Evolutionary conservation across 257 asterid species (phyloP), one percentile per base, ranked within the genome.

Genomic region (Gardenia jasminoides): DNA sequence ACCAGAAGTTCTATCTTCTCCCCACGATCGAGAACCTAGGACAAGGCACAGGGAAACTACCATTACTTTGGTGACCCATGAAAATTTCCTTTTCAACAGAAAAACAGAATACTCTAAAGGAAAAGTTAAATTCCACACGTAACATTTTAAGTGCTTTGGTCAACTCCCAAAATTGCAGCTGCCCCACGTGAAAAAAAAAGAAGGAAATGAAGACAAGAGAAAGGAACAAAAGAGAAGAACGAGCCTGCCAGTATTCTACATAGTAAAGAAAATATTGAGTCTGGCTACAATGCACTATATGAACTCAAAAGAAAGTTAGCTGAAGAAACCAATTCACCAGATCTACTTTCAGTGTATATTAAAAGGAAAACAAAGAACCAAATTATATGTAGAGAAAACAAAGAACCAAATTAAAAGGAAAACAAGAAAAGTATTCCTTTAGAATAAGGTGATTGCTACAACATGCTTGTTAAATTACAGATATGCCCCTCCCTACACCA

Each of bases 21-120:
- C 54, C 97, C 98, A 76, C 98, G 98, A 72, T 93, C 98, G 26
- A 93, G 92, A 84, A 93, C 98, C 98, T 93, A 80, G 70, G 83
- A 59, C 50, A 66, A 68, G 68, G 46, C 81, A 81, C 76, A 82
- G 76, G 28, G 54, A 67, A 41, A 70, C 46, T 62, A 48, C 54
- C 22, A 15, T 50, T 61, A 58, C 4, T 20, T 26, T 65, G 5
- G 66, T 19, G 41, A 46, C 52, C 52, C 46, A 69, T 41, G 12
- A 19, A 71, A 56, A 15, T 16, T 28, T 52, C 59, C 2, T 20
- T n/a, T 26, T 24, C 41, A 39, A 22, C 11, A 13, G 31, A 8
- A 8, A 24, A 8, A 1, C 15, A n/a, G 28, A 17, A 54, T 58
- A 20, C 10, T 56, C 26, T 6, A n/a, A 28, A 24, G n/a, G n/a